These are phyloP conservation scores for Achaetomiella virescens DNA, from an alignment of 495 filamentous ascomycete species.

Conservation along the genomic window DNA sequence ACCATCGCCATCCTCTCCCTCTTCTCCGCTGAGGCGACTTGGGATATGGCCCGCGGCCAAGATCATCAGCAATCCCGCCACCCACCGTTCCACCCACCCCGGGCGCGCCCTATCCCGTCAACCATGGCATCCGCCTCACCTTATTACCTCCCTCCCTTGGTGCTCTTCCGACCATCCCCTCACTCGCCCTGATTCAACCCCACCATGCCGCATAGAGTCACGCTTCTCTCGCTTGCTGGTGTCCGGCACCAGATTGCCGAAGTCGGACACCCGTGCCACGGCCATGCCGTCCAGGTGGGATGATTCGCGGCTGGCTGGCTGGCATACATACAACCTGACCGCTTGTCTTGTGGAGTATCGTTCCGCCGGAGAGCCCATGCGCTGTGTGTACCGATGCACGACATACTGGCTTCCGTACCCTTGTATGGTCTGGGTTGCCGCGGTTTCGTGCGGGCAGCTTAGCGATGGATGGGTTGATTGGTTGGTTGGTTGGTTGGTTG, in stretches of 20 bases:
- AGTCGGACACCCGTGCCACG: not conserved
- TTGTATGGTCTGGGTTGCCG: not conserved
- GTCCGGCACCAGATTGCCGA: slow-evolving; percentile 2
- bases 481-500: not conserved
- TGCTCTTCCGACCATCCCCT: too few species aligned
- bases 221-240: not conserved
- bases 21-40: too few species aligned
- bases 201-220: too few species aligned
- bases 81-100: too few species aligned
- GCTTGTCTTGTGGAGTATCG: too few species aligned
- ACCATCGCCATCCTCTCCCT: not conserved
- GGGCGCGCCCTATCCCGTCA: too few species aligned
- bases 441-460: too few species aligned
- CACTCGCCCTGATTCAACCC: not conserved
- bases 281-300: too few species aligned
- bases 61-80: not conserved
- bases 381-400: not conserved
- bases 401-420: not conserved
- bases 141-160: not conserved
- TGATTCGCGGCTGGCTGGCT: too few species aligned
- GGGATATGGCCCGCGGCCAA: too few species aligned
- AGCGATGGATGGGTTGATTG: not conserved
- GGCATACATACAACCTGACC: too few species aligned
- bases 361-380: too few species aligned
- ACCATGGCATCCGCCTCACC: not conserved